A percentile compares a stretch with the other conserved stretches of the same genome.
phyloP scores from a whole-genome alignment of 257 asterid species.

The Cynanchum wilfordii region DNA sequence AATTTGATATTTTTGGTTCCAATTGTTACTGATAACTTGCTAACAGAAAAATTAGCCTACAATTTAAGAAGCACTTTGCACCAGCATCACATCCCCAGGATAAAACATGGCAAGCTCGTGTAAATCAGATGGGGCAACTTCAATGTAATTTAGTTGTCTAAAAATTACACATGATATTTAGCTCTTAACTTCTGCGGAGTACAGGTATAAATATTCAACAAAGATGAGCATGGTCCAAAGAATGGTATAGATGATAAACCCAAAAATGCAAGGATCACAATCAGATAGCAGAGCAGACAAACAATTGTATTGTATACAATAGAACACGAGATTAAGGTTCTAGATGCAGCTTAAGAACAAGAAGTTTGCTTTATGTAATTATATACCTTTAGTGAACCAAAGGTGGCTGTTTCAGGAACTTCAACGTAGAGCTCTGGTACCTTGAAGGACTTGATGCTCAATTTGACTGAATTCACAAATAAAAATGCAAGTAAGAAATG shows the following conservation, averaged over 20 bases:
- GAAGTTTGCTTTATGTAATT: not conserved
- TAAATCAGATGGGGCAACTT: not conserved
- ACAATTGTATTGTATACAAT: not conserved
- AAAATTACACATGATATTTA: not conserved
- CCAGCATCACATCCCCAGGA: too few species aligned
- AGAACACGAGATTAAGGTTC: not conserved
- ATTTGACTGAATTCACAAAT: constrained; percentile 52
- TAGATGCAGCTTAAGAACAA: not conserved
- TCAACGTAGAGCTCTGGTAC: constrained; percentile 93
- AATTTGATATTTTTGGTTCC: not conserved
- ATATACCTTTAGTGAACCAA: constrained; percentile 86
- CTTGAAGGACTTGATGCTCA: constrained; percentile 87
- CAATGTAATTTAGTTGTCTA: not conserved
- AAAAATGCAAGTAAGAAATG: not conserved
- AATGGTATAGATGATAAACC: not conserved
- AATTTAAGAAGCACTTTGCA: not conserved
- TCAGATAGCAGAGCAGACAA: not conserved
- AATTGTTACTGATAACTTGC: not conserved
- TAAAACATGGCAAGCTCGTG: not conserved
- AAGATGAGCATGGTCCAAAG: not conserved
- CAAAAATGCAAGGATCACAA: not conserved
- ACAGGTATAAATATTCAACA: not conserved
- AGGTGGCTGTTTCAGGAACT: constrained; percentile 87
- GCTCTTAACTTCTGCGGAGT: not conserved
- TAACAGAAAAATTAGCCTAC: not conserved